These are phyloP conservation scores for Vitis hybrid DNA, from an alignment of 177 flowering plant species.

Conservation along the genomic window DNA sequence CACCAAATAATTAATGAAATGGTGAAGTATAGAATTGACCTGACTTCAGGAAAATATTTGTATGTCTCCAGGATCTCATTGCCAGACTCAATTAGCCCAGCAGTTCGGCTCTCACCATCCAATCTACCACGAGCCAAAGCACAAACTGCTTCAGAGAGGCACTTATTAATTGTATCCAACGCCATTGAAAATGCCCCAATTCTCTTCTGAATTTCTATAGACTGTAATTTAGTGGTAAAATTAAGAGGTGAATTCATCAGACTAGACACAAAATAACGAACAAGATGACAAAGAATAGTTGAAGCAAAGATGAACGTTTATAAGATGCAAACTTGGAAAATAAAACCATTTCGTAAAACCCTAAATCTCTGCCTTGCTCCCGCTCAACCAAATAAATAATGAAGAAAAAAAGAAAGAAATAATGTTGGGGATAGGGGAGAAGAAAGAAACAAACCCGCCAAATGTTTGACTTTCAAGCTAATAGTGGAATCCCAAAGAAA, in stretches of 20 bases:
- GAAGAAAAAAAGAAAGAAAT: too few relatives aligned
- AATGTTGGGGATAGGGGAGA: too few relatives aligned
- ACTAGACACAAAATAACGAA: background rate
- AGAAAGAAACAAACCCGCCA: too few relatives aligned
- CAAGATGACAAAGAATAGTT: background rate
- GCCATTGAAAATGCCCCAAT: conserved; percentile 92
- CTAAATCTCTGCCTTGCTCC: too few relatives aligned
- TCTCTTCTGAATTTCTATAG: conserved; percentile 88
- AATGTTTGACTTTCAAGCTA: too few relatives aligned
- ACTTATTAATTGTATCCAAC: conserved; percentile 84
- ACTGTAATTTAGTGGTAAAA: conserved; percentile 40
- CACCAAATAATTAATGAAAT: background rate
- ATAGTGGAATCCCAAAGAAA: too few relatives aligned
- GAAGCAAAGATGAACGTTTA: background rate
- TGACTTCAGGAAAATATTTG: conserved; percentile 75
- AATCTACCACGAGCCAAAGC: conserved; percentile 79
- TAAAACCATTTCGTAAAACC: too few relatives aligned
- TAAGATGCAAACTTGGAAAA: too few relatives aligned
- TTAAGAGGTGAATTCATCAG: conserved; percentile 2
- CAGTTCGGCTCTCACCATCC: conserved; percentile 91
- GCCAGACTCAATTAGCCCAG: conserved; percentile 84
- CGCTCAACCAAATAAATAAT: too few relatives aligned
- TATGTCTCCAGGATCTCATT: conserved; percentile 78
- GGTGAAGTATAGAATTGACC: conserved; percentile 33
- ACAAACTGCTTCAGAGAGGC: conserved; percentile 90